Evolutionary conservation across 2,329 filamentous ascomycete genomes (phyloP), one percentile per base, ranked within the genome.

Genomic region (Claviceps maximensis): DNA sequence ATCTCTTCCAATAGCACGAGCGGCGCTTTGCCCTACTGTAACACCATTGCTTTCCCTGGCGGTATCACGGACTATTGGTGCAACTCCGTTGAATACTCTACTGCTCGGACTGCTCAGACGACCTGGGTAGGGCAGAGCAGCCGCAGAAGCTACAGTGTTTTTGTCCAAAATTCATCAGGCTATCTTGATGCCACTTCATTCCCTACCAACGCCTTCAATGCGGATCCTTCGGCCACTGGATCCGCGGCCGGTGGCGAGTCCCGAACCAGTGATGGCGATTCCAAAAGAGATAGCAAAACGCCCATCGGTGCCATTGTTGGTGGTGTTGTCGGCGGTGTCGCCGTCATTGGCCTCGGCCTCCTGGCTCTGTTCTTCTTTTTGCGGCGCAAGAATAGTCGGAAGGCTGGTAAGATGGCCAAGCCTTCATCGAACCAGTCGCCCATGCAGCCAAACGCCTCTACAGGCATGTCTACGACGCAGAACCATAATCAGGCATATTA

Each of bases 61-160:
- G 66, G 67, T 17, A 64, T 75, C 48, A 61, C 62, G 25, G 74
- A 75, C 57, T 77, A 69, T 57, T 74, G 67, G 61, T 77, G 74
- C 60, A 66, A 65, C 54, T 60, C 62, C 10, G 51, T 62, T 23
- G 60, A 57, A 49, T 59, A 65, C 45, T 67, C 66, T 3, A 67
- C 62, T 4, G 56, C 63, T 4, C 67, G 72, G 49, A 56, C 61
- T 29, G 66, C 71, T 2, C 59, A 61, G 25, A 76, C 74, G 2
- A 73, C 72, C 5, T 74, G 67, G 52, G 56, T 44, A 10, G 72
- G 71, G 36, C 62, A 74, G 57, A 59, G 58, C 2, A 59, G 38
- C 36, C 7, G 1, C 38, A 51, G 51, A 44, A n/a, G 2, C 49
- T 53, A 51, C 36, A 36, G 41, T 31, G 49, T 23, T 17, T 10